Evolutionary conservation across 169 alveolate genomes (phyloP).

Genomic region (Plasmodium knowlesi): DNA sequence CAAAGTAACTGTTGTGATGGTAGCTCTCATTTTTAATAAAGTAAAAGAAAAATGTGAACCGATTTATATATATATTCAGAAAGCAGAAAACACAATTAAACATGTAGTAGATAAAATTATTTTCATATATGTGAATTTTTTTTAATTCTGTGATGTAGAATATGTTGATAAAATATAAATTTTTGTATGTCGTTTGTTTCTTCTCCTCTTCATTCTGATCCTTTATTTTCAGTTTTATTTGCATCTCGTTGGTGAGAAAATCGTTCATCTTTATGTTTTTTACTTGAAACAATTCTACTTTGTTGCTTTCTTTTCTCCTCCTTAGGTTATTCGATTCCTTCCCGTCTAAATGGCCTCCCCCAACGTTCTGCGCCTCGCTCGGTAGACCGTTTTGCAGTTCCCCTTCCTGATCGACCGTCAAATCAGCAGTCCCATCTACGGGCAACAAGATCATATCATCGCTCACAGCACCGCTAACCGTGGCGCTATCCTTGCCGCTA

Average conservation of each 20-base stretch:
- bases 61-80: conserved; percentile 30
- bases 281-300: conserved; percentile 18
- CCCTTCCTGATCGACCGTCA: not conserved
- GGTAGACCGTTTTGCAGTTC: not conserved
- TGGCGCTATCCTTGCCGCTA: not conserved
- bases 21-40: conserved; percentile 12
- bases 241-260: conserved; percentile 7
- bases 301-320: conserved; percentile 17
- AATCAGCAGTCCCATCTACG: not conserved
- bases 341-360: not conserved
- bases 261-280: conserved; percentile 45
- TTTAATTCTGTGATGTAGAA: conserved; percentile 47
- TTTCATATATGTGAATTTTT: conserved; percentile 9
- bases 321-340: not conserved
- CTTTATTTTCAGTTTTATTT: not conserved
- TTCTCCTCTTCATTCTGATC: conserved; percentile 22
- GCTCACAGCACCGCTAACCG: not conserved
- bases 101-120: conserved; percentile 36
- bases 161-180: conserved; percentile 49
- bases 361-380: not conserved
- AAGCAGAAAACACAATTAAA: conserved; percentile 44
- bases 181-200: conserved; percentile 31
- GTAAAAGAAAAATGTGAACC: conserved; percentile 24
- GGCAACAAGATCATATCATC: not conserved
- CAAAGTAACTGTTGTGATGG: not conserved